Evolutionary conservation across 208 protist species (phyloP), one percentile per base, ranked within the genome.

Genomic region (Leishmania lainsoni): DNA sequence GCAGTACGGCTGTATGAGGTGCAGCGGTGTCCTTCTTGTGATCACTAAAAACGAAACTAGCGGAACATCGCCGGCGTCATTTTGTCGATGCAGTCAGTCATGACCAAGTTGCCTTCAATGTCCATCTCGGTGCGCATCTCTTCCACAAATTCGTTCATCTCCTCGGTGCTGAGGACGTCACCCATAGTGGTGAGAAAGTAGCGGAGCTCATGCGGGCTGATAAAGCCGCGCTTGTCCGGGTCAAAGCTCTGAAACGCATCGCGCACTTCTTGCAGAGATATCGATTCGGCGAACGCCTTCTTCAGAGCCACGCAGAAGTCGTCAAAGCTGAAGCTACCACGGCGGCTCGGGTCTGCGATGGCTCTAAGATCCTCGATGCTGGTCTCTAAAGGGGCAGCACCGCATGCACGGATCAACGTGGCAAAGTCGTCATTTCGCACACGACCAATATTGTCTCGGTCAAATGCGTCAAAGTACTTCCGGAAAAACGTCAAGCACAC

Each of bases 161-260:
- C 98, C 48, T 98, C 95, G 39, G 86, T 81, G 16, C 89, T 94
- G 20, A 99, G 87, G 42, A 90, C 90, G 75, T 99, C 98, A 17
- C 98, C 98, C 59, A 99, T 74, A 12, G 97, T 98, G 5, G 95
- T 98, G 78, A 99, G 93, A 71, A 99, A 92, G 80, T 94, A 96
- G 59, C 97, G 92, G 51, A 99, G 91, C 83, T 99, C 97, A 79
- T 95, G 91, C n/a, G 94, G 93, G 12, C 93, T 86, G 77, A 99
- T 95, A 49, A 93, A 90, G 39, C 98, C 98, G 70, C 95, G 94
- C 14, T 94, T 90, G 58, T 99, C 95, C 16, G 93, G 89, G 89
- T 99, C 98, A 78, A 99, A 98, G 35, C 95, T 90, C 8, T 90
- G 80, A 90, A 99, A 99, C 10, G 98, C 98, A 49, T 98, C 94